phyloP scores from a whole-genome alignment of 1,139 yeast genomes.

The Suhomyces terraborum region DNA sequence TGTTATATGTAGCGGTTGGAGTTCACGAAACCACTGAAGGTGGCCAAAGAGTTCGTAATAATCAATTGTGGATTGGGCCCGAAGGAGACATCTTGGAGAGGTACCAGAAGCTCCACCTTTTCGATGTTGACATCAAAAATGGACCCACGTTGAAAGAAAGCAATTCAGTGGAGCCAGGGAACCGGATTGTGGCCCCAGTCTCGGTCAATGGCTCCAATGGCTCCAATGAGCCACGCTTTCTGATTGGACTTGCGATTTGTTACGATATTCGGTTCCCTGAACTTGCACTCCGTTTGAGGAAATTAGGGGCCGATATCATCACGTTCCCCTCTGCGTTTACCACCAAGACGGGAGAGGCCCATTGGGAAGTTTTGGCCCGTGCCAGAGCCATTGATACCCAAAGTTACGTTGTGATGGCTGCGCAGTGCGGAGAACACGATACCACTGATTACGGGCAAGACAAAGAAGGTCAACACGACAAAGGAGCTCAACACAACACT shows the following conservation, averaged over 20 bases:
- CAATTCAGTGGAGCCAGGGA: slow-evolving; percentile 81
- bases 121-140: slow-evolving; percentile 80
- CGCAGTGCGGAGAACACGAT: slow-evolving; percentile 80
- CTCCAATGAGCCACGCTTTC: slow-evolving; percentile 57
- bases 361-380: slow-evolving; percentile 79
- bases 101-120: slow-evolving; percentile 85
- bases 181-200: slow-evolving; percentile 55
- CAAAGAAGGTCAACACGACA: background rate
- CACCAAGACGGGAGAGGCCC: slow-evolving; percentile 85
- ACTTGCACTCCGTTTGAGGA: slow-evolving; percentile 62
- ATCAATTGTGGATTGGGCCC: slow-evolving; percentile 68
- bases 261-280: slow-evolving; percentile 92
- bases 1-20: slow-evolving; percentile 55
- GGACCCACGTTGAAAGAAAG: slow-evolving; percentile 79
- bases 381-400: slow-evolving; percentile 90
- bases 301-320: slow-evolving; percentile 74
- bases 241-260: slow-evolving; percentile 75
- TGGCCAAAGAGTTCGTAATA: slow-evolving; percentile 59
- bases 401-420: slow-evolving; percentile 86
- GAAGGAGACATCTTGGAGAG: slow-evolving; percentile 63
- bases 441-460: slow-evolving; percentile 33
- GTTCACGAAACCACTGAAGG: slow-evolving; percentile 71
- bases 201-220: slow-evolving; percentile 39
- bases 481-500: background rate
- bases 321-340: slow-evolving; percentile 94